Evolutionary conservation across 1,284 basidiomycete genomes (phyloP).

Genomic region (Sporisorium scitamineum): DNA sequence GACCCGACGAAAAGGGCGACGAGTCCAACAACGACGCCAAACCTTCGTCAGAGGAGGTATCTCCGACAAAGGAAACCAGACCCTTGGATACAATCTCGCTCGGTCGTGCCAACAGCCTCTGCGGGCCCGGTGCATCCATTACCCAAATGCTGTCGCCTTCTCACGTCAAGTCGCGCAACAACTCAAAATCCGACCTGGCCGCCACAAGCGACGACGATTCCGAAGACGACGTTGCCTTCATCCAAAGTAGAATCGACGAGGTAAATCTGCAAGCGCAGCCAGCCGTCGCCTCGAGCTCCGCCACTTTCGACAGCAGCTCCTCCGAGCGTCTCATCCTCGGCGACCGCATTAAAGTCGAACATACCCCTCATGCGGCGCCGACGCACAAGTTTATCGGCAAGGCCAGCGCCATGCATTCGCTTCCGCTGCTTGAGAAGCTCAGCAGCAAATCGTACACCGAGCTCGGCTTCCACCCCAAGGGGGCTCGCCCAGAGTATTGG

Average conservation of each 20-base stretch:
- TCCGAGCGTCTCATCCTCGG: constrained; percentile 33
- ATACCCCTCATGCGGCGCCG: background rate
- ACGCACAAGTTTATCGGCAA: constrained; percentile 58
- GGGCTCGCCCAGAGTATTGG: constrained; percentile 48
- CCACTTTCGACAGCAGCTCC: constrained; percentile 25
- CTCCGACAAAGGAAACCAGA: background rate
- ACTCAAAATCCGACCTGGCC: constrained; percentile 11
- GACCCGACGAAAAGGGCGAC: constrained; percentile 56
- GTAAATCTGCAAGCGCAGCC: constrained; percentile 4
- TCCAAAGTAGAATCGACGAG: constrained; percentile 30
- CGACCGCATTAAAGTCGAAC: background rate
- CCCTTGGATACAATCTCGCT: background rate
- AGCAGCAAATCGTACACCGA: constrained; percentile 28
- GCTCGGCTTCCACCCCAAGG: constrained; percentile 27
- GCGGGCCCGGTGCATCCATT: constrained; percentile 9
- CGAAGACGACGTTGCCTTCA: constrained; percentile 54
- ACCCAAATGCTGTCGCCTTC: constrained; percentile 37
- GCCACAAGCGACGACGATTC: constrained; percentile 44
- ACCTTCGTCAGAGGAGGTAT: background rate
- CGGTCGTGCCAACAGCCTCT: constrained; percentile 22
- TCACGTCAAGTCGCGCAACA: constrained; percentile 27
- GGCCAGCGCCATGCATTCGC: constrained; percentile 55
- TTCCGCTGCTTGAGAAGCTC: constrained; percentile 52
- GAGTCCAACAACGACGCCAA: constrained; percentile 10
- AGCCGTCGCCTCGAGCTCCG: background rate